These are phyloP conservation scores for Syzygium syzygioides DNA, from an alignment of 441 rosid genomes.

Conservation along the genomic window DNA sequence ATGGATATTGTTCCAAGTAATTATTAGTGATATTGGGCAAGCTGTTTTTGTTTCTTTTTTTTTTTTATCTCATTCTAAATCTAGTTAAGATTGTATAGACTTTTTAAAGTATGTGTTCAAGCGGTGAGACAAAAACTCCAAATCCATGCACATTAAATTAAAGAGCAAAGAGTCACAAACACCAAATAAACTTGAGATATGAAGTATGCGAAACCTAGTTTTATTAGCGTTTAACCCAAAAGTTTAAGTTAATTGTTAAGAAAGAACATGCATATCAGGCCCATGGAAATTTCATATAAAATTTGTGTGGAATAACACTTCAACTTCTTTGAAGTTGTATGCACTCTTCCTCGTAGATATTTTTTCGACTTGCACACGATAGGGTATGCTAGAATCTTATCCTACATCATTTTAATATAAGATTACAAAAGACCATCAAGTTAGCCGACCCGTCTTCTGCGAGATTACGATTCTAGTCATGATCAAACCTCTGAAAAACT, in stretches of 20 bases:
- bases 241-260: too few relatives aligned
- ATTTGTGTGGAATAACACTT: neutral
- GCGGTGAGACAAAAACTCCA: neutral
- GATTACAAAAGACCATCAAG: neutral
- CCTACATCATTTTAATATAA: too few relatives aligned
- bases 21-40: neutral
- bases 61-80: too few relatives aligned
- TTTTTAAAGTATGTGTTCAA: neutral
- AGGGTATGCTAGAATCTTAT: neutral
- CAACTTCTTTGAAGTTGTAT: neutral
- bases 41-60: neutral
- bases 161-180: neutral
- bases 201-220: too few relatives aligned
- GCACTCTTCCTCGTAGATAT: neutral
- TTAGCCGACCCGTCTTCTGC: too few relatives aligned
- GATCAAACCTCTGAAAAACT: too few relatives aligned
- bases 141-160: neutral
- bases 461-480: too few relatives aligned
- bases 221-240: too few relatives aligned
- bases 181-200: too few relatives aligned
- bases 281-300: neutral
- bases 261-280: neutral
- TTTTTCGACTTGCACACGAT: neutral
- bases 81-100: too few relatives aligned
- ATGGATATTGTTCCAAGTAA: too few relatives aligned